Base-by-base conservation (phyloP, 2,329 filamentous ascomycete genomes). In the Nothophoma quercina region DNA sequence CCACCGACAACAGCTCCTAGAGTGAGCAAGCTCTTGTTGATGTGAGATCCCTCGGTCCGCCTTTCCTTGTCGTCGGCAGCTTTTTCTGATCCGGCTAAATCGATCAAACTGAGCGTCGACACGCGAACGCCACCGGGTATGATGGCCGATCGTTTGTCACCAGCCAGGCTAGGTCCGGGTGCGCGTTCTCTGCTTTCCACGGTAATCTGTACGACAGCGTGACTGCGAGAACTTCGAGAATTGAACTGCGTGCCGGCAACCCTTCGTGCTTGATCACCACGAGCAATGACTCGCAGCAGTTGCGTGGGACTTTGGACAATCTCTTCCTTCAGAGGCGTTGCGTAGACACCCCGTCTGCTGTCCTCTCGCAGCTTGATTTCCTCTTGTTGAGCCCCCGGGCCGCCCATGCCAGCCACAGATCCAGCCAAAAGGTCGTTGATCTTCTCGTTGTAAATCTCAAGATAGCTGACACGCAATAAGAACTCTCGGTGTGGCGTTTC, bases 301-400 rank as follows among this genome's bases (percentile, higher is more conserved):
- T 99, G 95, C 0, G 95, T 98, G 2, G 95, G 95, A 64, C 93
- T 97, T 75, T 99, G 95, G 23, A 99, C 95, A 64, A 99, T 99
- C 73, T 99, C 95, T 75, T 99, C 95, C 74, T 97, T 98, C 55
- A 99, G 77, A 1, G 95, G 95, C 15, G 89, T 96, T 18, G 95
- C 95, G 78, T 98, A 99, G 13, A 99, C 93, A 25, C 95, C 95
- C 56, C 95, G 84, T 78, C 97, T 98, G 78, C 89, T 92, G 74
- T 99, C 95, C 76, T 99, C 95, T 16, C 95, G 88, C 49, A 99
- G 79, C 75, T 99, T 98, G 76, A 99, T 99, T 71, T 99, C 95
- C 64, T 99, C 95, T 59, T 93, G 89, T 55, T 83, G 81, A 9
- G 61, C 69, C 9, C 64, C 56, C 36, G 68, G 67, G 7, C 73